Base-by-base conservation (phyloP, 768 basidiomycete species). In the Macrocybe gigantea region DNA sequence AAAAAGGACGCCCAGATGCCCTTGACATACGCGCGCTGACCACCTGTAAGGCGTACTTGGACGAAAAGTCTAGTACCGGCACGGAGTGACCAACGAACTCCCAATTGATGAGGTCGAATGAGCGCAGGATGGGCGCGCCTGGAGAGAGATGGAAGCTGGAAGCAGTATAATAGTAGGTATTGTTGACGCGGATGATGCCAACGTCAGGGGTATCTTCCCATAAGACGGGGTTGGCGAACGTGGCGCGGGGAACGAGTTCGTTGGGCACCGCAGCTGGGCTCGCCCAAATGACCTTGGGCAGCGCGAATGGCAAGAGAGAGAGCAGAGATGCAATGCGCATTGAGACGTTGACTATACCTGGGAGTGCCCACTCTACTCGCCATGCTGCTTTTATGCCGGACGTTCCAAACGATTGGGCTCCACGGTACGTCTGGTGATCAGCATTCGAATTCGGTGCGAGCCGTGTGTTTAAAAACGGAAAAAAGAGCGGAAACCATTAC, bases 71-170 rank as follows among this genome's bases (percentile, higher is more conserved):
- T 5, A 56, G 52, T 12, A 45, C 47, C 38, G 54, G 52, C n/a
- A 56, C 55, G 22, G 49, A 53, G 37, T 56, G 55, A 6, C 55
- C 55, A 10, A 52, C 49, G 38, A 52, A 56, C 43, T 56, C 47
- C 55, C 55, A 56, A 49, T 53, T 53, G 33, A 56, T 47, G 15
- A 56, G 55, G 31, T 56, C 55, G n/a, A 46, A 56, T 12, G 55
- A 56, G 15, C 53, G 55, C 2, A 57, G 51, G 36, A 54, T 51
- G 30, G 55, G 50, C 33, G 53, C 56, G 32, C 53, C 53, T 1
- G 53, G 56, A 32, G 53, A 55, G 44, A 49, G 49, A 39, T 57
- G 56, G 47, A 57, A 53, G 9, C 52, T 57, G 14, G 56, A 57
- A 12, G 56, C 51, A 29, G 50, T 46, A 33, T 54, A 49, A 44